phyloP scores from a whole-genome alignment of 2,329 filamentous ascomycete genomes.

The Hawksworthiomyces lignivorus region DNA sequence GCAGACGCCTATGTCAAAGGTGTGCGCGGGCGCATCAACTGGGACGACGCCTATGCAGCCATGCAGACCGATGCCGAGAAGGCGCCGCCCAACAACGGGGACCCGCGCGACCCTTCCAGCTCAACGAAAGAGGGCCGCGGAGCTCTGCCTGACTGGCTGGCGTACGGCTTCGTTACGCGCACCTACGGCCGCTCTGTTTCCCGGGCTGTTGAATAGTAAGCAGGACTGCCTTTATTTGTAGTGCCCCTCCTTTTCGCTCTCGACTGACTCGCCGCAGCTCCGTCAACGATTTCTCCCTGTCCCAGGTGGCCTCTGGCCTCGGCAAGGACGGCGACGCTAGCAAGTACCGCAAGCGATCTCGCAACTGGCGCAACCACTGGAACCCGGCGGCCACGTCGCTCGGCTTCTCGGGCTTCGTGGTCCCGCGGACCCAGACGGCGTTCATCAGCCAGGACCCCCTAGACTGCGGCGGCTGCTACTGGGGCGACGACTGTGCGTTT shows the following conservation, averaged over 20 bases:
- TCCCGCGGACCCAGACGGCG: slow-evolving; percentile 44
- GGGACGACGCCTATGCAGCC: slow-evolving; percentile 53
- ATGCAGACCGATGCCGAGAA: slow-evolving; percentile 63
- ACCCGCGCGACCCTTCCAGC: slow-evolving; percentile 47
- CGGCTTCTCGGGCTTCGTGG: slow-evolving; percentile 58
- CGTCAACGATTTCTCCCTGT: slow-evolving; percentile 58
- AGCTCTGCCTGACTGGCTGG: slow-evolving; percentile 61
- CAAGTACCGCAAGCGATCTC: slow-evolving; percentile 55
- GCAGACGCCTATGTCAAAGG: slow-evolving; percentile 67
- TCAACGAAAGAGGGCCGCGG: slow-evolving; percentile 62
- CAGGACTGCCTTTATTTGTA: slow-evolving; percentile 21
- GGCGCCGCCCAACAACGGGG: slow-evolving; percentile 50
- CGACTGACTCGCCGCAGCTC: too few species aligned
- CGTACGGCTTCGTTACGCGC: slow-evolving; percentile 58
- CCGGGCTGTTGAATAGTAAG: slow-evolving; percentile 54
- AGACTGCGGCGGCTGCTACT: slow-evolving; percentile 57
- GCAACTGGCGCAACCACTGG: slow-evolving; percentile 68
- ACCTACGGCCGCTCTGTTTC: slow-evolving; percentile 53
- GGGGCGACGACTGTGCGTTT: slow-evolving; percentile 36
- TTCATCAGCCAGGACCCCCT: slow-evolving; percentile 40
- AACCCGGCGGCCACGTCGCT: slow-evolving; percentile 49
- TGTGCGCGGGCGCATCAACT: slow-evolving; percentile 54
- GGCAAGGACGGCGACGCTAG: slow-evolving; percentile 36
- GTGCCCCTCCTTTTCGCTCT: too few species aligned
- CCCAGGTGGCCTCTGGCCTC: slow-evolving; percentile 55